Conservation (phyloP, 108 stramenopile species). For the Epithemia pelagica region DNA sequence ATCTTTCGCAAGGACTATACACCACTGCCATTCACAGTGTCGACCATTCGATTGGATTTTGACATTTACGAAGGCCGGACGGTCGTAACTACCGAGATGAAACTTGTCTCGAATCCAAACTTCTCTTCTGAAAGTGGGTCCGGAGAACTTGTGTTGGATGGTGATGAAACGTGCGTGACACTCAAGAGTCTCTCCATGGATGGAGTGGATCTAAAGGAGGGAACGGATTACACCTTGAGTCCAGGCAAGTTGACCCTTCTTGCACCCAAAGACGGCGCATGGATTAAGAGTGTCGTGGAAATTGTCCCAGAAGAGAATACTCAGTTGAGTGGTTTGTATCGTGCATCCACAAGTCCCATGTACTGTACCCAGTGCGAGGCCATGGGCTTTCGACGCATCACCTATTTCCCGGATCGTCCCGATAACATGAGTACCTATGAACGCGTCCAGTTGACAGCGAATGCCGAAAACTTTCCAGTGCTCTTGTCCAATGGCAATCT, state of each 20-base stretch:
- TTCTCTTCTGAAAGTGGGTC: conserved; percentile 57
- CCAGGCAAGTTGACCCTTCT: conserved; percentile 49
- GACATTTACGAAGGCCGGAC: conserved; percentile 67
- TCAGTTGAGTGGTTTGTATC: conserved; percentile 89
- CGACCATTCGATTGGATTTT: conserved; percentile 61
- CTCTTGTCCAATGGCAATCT: conserved; percentile 92
- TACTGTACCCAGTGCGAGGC: conserved; percentile 84
- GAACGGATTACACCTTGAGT: conserved; percentile 41
- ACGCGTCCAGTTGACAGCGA: conserved; percentile 69
- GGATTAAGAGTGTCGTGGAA: conserved; percentile 55
- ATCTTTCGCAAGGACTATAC: conserved; percentile 63
- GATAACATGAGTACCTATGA: conserved; percentile 93
- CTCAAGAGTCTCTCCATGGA: conserved; percentile 37
- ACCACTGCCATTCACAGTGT: conserved; percentile 47
- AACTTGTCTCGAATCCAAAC: conserved; percentile 20
- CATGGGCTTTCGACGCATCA: conserved; percentile 87
- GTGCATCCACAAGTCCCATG: conserved; percentile 48
- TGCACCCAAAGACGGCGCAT: conserved; percentile 9
- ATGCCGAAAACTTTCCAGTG: conserved; percentile 69
- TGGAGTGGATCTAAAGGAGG: conserved; percentile 38
- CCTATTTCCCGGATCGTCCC: conserved; percentile 91
- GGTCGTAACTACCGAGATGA: conserved; percentile 38
- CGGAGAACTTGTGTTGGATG: conserved; percentile 76
- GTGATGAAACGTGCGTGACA: conserved; percentile 60
- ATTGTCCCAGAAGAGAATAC: conserved; percentile 89